A percentile compares a stretch with the other conserved stretches of the same genome.
Conservation (phyloP, 345 rosid genomes). For the Syzygium aromaticum region DNA sequence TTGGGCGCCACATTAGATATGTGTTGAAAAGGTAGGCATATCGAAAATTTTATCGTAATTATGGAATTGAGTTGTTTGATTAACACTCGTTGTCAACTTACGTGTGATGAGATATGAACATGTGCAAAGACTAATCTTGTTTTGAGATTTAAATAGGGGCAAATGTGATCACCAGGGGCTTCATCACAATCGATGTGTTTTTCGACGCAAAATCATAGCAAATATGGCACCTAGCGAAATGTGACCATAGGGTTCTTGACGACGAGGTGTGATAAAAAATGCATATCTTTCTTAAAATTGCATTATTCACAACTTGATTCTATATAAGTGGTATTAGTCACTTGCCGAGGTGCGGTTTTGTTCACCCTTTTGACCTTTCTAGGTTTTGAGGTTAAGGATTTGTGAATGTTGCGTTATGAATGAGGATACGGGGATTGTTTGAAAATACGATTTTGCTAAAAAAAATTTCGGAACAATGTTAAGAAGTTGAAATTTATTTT, state of each 20-base stretch:
- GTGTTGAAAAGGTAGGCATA: not conserved
- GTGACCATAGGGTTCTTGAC: not conserved
- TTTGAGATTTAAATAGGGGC: accelerated
- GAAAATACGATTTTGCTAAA: too few relatives aligned
- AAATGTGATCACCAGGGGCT: not conserved
- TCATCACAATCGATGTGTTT: accelerated
- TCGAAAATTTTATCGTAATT: too few relatives aligned
- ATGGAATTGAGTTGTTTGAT: not conserved
- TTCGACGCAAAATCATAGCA: not conserved
- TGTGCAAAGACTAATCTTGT: not conserved
- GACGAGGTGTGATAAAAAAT: too few relatives aligned
- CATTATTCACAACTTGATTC: not conserved
- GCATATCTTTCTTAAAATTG: too few relatives aligned
- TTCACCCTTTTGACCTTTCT: too few relatives aligned
- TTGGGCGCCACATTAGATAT: not conserved
- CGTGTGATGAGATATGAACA: too few relatives aligned
- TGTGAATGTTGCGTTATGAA: too few relatives aligned
- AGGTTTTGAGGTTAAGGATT: too few relatives aligned
- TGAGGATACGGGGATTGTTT: too few relatives aligned
- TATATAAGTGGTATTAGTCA: not conserved
- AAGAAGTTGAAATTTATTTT: too few relatives aligned
- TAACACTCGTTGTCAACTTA: not conserved
- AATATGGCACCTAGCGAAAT: not conserved
- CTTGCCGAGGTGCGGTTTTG: accelerated
- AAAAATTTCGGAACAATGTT: too few relatives aligned